These are phyloP conservation scores for Fagus crenata DNA, from an alignment of 306 rosid species.

Conservation along the genomic window DNA sequence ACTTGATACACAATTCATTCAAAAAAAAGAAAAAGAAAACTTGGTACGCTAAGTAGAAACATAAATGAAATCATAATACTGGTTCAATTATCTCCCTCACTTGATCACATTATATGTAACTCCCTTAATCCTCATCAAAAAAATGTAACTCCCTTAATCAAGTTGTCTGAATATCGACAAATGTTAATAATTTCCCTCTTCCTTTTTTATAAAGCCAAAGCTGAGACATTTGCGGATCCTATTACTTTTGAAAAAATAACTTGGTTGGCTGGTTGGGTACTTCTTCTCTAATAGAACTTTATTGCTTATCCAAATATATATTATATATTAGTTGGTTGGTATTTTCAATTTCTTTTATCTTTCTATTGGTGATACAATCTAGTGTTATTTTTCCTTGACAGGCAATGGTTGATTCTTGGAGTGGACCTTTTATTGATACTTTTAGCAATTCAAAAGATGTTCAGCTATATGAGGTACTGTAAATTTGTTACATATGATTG, in stretches of 20 bases:
- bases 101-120: neutral
- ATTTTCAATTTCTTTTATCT: conserved; percentile 14
- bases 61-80: neutral
- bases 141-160: neutral
- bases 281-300: neutral
- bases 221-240: neutral
- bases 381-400: conserved; percentile 38
- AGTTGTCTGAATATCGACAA: neutral
- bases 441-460: conserved; percentile 51
- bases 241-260: neutral
- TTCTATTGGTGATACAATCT: conserved; percentile 21
- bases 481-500: conserved; percentile 5
- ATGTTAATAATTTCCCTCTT: neutral
- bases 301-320: neutral
- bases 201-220: neutral
- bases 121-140: neutral
- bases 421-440: conserved; percentile 55
- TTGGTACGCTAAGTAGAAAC: neutral
- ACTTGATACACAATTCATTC: too few species aligned
- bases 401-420: conserved; percentile 85
- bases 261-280: neutral
- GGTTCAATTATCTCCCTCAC: neutral
- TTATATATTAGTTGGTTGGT: neutral
- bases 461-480: conserved; percentile 62
- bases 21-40: too few species aligned